Evolutionary conservation across 306 rosid species (phyloP).

Genomic region (Gillenia trifoliata): DNA sequence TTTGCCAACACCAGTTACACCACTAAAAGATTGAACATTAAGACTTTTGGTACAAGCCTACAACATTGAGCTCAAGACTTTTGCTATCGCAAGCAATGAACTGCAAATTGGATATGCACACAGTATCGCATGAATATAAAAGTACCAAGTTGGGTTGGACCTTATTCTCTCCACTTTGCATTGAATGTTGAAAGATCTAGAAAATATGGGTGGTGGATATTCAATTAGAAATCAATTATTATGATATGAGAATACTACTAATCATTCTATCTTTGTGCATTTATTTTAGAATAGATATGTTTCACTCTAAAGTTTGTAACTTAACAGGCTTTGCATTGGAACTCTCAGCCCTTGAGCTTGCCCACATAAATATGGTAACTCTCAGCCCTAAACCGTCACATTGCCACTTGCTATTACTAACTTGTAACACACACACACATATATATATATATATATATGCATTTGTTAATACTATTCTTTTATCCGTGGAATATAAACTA

Average conservation of each 20-base stretch:
- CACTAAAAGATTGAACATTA: background rate
- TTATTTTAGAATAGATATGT: background rate
- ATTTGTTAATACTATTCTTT: too few species aligned
- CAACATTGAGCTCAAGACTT: background rate
- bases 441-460: too few species aligned
- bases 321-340: background rate
- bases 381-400: too few species aligned
- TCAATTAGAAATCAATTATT: background rate
- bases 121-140: background rate
- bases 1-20: background rate
- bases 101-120: background rate
- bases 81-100: background rate
- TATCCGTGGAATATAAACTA: too few species aligned
- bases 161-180: constrained; percentile 1
- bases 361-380: background rate
- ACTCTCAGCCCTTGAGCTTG: background rate
- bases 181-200: background rate
- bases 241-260: background rate
- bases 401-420: accelerated
- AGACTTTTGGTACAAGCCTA: background rate
- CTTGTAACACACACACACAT: too few species aligned
- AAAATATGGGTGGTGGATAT: constrained; percentile 9
- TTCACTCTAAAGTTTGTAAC: background rate
- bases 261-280: constrained; percentile 3
- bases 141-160: background rate